phyloP scores from a whole-genome alignment of 2,329 filamentous ascomycete species.

The Ophiostoma populinum region DNA sequence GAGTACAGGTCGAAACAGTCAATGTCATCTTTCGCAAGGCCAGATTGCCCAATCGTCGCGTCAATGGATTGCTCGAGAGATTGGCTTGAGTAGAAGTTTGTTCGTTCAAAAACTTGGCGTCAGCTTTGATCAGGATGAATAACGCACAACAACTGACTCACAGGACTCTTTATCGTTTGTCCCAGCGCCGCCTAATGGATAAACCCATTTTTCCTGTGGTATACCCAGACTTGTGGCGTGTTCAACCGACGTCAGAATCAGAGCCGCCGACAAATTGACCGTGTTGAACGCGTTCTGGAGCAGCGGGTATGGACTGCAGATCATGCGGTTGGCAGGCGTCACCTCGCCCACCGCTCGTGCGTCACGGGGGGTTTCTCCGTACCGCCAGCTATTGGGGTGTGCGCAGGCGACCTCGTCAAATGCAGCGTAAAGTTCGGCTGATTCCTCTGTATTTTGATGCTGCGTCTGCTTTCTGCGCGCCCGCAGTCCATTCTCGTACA shows the following conservation, averaged over 20 bases:
- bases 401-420: constrained; percentile 6
- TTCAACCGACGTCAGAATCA: constrained; percentile 7
- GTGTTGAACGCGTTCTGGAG: constrained; percentile 9
- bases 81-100: constrained; percentile 5
- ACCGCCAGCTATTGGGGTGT: constrained; percentile 7
- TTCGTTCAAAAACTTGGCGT: constrained; percentile 5
- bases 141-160: too few relatives aligned
- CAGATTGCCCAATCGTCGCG: constrained; percentile 3
- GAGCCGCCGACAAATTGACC: constrained; percentile 7
- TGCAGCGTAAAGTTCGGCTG: constrained; percentile 7
- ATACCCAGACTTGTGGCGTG: constrained; percentile 6
- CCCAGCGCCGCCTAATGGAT: constrained; percentile 6
- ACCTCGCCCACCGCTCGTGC: constrained; percentile 2
- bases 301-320: constrained; percentile 9
- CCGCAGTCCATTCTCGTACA: constrained; percentile 9
- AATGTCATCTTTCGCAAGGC: neutral
- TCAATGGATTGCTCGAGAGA: constrained; percentile 6
- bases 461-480: constrained; percentile 6
- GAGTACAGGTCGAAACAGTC: constrained; percentile 8
- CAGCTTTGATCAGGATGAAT: too few relatives aligned
- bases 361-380: constrained; percentile 4
- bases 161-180: constrained; percentile 6
- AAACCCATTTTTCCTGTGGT: constrained; percentile 4
- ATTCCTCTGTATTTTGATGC: constrained; percentile 4
- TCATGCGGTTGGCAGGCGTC: constrained; percentile 6